Evolutionary conservation across 495 filamentous ascomycete genomes (phyloP).

Genomic region (Daldinia decipiens): DNA sequence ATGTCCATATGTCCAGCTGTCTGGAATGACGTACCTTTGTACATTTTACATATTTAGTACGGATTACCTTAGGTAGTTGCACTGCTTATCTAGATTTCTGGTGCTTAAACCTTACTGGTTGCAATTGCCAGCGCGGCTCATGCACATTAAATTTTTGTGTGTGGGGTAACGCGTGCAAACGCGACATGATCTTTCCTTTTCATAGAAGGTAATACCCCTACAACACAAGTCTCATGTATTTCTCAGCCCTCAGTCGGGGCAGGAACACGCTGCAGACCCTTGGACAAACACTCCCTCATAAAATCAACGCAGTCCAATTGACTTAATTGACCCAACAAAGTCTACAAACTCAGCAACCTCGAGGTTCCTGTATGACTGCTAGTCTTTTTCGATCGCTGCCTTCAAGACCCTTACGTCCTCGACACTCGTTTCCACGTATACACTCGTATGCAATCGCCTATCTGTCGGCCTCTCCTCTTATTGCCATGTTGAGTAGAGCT

Average conservation of each 20-base stretch:
- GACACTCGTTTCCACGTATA: constrained; percentile 26
- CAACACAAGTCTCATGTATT: not conserved
- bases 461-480: constrained; percentile 31
- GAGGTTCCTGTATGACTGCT: constrained; percentile 44
- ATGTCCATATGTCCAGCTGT: too few species aligned
- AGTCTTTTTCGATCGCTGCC: constrained; percentile 36
- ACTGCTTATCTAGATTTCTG: too few species aligned
- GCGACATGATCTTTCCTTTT: not conserved
- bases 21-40: constrained; percentile 7
- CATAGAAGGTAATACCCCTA: constrained; percentile 1
- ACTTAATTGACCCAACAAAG: constrained; percentile 1
- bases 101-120: not conserved
- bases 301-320: not conserved
- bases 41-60: too few species aligned
- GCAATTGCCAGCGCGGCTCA: not conserved
- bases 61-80: too few species aligned
- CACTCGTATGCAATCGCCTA: constrained; percentile 29
- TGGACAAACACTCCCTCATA: not conserved
- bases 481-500: constrained; percentile 54
- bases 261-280: not conserved
- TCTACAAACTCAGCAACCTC: not conserved
- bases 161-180: constrained; percentile 23
- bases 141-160: constrained; percentile 16
- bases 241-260: not conserved
- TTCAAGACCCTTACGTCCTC: constrained; percentile 36